A percentile compares a stretch with the other conserved stretches of the same genome.
Evolutionary conservation across 495 filamentous ascomycete species (phyloP).

Genomic region (Penicillium angulare): DNA sequence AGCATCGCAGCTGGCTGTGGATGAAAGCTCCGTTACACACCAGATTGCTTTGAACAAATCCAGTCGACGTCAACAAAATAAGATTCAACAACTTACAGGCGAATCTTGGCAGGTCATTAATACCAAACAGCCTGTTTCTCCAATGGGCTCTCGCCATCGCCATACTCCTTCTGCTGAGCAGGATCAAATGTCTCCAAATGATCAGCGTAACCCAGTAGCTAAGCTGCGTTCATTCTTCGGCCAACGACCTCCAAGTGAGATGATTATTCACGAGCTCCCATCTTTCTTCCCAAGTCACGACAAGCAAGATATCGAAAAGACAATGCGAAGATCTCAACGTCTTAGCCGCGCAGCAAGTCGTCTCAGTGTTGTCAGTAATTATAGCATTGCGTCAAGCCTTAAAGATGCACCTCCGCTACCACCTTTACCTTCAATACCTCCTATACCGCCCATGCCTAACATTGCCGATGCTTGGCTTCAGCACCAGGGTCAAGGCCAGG

Average conservation of each 20-base stretch:
- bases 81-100: conserved; percentile 80
- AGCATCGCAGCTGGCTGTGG: conserved; percentile 77
- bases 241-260: conserved; percentile 87
- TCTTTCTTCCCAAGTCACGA: conserved; percentile 97
- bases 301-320: conserved; percentile 88
- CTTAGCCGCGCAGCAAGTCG: conserved; percentile 89
- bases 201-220: conserved; percentile 50
- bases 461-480: conserved; percentile 93
- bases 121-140: conserved; percentile 78
- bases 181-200: conserved; percentile 35
- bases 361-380: conserved; percentile 88
- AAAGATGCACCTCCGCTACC: conserved; percentile 55
- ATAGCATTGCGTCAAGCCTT: conserved; percentile 86
- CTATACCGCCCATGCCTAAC: conserved; percentile 85
- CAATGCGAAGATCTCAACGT: conserved; percentile 84
- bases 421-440: conserved; percentile 59
- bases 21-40: conserved; percentile 76
- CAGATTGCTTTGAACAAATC: conserved; percentile 60
- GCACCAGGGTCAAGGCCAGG: no score
- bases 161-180: conserved; percentile 53
- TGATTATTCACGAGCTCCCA: conserved; percentile 92
- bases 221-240: conserved; percentile 80
- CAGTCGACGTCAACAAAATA: conserved; percentile 64
- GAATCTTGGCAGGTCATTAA: conserved; percentile 69
- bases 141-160: conserved; percentile 62